These are phyloP conservation scores for Leersia perrieri DNA, from an alignment of 176 grass and related monocot genomes.

Conservation along the genomic window DNA sequence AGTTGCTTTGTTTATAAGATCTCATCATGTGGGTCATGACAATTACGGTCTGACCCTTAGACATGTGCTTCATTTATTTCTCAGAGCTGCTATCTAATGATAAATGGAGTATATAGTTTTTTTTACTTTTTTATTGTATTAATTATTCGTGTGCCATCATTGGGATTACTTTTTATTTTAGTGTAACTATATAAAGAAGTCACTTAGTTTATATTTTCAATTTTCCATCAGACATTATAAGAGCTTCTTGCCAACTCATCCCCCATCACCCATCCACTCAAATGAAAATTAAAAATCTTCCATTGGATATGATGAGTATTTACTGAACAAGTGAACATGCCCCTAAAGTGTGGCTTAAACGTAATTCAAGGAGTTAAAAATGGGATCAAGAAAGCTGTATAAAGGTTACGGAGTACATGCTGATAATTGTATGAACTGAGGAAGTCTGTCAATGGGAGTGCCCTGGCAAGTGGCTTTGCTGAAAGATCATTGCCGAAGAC, in stretches of 20 bases:
- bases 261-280: neutral
- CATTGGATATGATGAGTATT: slow-evolving; percentile 32
- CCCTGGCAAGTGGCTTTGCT: slow-evolving; percentile 25
- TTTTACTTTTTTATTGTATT: too few species aligned
- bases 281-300: too few species aligned
- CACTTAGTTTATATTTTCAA: neutral
- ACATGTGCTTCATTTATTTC: neutral
- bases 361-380: neutral
- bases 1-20: neutral
- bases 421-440: slow-evolving; percentile 51
- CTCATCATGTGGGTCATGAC: neutral
- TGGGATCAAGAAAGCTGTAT: slow-evolving; percentile 12
- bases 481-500: slow-evolving; percentile 34
- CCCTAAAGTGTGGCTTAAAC: slow-evolving; percentile 12
- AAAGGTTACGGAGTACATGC: too few species aligned
- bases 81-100: neutral
- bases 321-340: neutral
- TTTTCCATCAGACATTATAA: neutral
- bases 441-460: slow-evolving; percentile 3
- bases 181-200: neutral
- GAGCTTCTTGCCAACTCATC: neutral
- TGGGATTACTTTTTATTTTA: neutral
- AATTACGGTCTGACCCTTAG: neutral
- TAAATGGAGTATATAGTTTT: neutral
- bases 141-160: neutral